Evolutionary conservation across 768 basidiomycete species (phyloP), one percentile per base, ranked within the genome.

Genomic region (Macrolepiota fuliginosa): DNA sequence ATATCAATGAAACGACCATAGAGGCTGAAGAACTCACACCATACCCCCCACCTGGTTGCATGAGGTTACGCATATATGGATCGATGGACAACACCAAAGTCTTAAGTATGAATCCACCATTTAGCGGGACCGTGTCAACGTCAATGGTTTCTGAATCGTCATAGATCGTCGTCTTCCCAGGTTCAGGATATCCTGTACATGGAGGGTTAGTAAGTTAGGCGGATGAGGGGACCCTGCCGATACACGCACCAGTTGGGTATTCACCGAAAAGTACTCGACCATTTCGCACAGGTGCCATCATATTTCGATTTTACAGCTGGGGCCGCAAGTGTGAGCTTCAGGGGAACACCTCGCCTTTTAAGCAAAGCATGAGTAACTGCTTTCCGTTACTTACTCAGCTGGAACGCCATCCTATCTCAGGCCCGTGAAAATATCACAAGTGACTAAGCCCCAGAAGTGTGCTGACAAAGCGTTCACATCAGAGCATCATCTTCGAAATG

Each of bases 71-170:
- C 70, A 80, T 63, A 66, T 79, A 80, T 1, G 79, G 78, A 60
- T 81, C 80, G 40, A 81, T 65, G 0, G 79, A 78, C 4, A 82
- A 66, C 1, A 75, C 76, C 15, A 87, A 74, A 0, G 76, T 77
- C 69, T 86, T 87, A 64, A 84, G 49, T 7, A 87, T 66, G 58
- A 83, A 66, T 0, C 81, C 81, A 0, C 81, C 80, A 19, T 82
- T 69, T 45, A 84, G 68, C 1, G 77, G 68, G 0, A 76, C 77
- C 29, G 66, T 77, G 17, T 83, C 81, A 19, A 79, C 65, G 64
- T 87, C 85, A 65, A 87, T 85, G 0, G 72, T 78, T 57, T 77
- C 67, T 0, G 71, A 77, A 3, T 61, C 70, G 60, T 85, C 82
- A 62, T 81, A 76, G 0, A 78, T 65, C 2, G 77, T 77, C 4